Evolutionary conservation across 441 rosid species (phyloP).

Genomic region (Daphne laureola): DNA sequence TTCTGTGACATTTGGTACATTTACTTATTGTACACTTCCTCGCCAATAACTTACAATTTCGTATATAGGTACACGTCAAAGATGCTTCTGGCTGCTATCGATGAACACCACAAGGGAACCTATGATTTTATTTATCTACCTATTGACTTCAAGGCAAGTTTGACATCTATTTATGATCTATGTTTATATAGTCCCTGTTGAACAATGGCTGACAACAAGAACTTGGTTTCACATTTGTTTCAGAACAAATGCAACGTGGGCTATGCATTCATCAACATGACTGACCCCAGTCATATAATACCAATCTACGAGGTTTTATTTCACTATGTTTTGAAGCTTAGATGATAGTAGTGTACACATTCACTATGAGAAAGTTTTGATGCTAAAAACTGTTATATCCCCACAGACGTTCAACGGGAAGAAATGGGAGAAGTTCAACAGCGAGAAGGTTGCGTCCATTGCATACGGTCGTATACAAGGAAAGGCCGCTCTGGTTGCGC

Average conservation of each 20-base stretch:
- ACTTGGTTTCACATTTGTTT: constrained; percentile 20
- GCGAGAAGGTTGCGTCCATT: constrained; percentile 65
- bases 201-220: constrained; percentile 3
- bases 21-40: too few species aligned
- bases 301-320: constrained; percentile 53
- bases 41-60: not conserved
- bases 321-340: not conserved
- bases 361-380: not conserved
- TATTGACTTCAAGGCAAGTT: constrained; percentile 64
- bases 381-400: constrained; percentile 7
- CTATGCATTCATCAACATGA: constrained; percentile 76
- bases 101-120: constrained; percentile 53
- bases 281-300: constrained; percentile 45
- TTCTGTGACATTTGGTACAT: not conserved
- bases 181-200: not conserved
- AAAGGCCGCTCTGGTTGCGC: constrained; percentile 58
- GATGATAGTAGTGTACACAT: not conserved
- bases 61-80: constrained; percentile 56
- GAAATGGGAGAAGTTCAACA: constrained; percentile 82
- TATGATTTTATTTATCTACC: constrained; percentile 66
- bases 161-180: constrained; percentile 4
- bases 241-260: constrained; percentile 85
- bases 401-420: constrained; percentile 59
- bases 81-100: constrained; percentile 70
- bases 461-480: constrained; percentile 81